Evolutionary conservation across 2,329 filamentous ascomycete species (phyloP), one percentile per base, ranked within the genome.

Genomic region (Atkinsonella texensis): DNA sequence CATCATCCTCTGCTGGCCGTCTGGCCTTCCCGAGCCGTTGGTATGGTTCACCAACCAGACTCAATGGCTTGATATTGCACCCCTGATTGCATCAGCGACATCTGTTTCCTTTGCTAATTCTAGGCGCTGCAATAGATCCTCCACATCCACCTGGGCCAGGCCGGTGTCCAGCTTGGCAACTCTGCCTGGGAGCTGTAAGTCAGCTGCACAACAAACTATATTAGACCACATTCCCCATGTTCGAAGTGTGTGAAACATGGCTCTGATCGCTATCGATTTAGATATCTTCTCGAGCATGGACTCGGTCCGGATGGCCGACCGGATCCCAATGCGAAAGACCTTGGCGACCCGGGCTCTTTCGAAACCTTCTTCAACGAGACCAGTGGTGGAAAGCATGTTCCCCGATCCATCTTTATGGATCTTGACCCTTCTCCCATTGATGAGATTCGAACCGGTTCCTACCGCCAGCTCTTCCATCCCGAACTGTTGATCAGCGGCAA

Each of bases 341-440:
- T 77, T 52, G 74, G 72, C 59, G 81, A 85, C 53, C 73, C 71
- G 50, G 82, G 82, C 59, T 84, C 81, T 46, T 84, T 74, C 68
- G 81, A 85, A 71, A 85, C 83, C 58, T 86, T 86, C 74, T 86
- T 86, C 72, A 85, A 78, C 59, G 82, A 86, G 74, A 84, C 83
- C 54, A 83, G 76, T 72, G 75, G 69, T 61, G 83, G 83, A 65
- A 86, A 86, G 76, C 80, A 86, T 65, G 83, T 86, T 43, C 83
- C 83, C 60, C 80, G 83, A 56, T 82, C 83, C 63, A 76, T 86
- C 71, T 86, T 86, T 62, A 79, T 85, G 70, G 83, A 86, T 65
- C 74, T 86, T 58, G 83, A 86, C 70, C 81, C 83, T 51, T 85
- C 83, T 52, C 83, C 83, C 54, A 84, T 86, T 60, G 83, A 86